Evolutionary conservation across 2,329 filamentous ascomycete species (phyloP), one percentile per base, ranked within the genome.

Genomic region (Colletotrichum orchidophilum): DNA sequence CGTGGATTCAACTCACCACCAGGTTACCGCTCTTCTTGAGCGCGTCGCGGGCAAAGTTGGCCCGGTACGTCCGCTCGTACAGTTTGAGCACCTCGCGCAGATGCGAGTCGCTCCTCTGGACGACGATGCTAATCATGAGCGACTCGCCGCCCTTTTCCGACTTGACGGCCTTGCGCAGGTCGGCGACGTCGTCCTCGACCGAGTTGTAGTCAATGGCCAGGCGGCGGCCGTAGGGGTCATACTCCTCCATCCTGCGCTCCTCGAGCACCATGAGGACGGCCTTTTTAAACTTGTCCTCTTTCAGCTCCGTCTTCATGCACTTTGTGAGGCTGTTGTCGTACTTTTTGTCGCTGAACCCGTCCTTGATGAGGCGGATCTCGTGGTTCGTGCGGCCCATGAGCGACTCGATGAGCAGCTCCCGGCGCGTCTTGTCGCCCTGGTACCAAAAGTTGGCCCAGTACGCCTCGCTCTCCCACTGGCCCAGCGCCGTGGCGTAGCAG

Each of bases 401-500:
- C 6, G 92, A 90, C 82, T 99, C 96, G 76, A 98, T 98, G 63
- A 99, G 88, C 42, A 99, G 87, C 81, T 98, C 96, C 6, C 95
- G 90, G 3, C 94, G 89, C 8, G 92, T 94, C 76, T 92, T 93
- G 80, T 96, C 93, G 46, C 92, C 92, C 79, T 98, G 96, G 83
- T 98, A 98, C 92, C 95, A 98, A 81, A 94, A 97, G 80, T 98
- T 98, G 71, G 96, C 95, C 95, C 96, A 99, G 86, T 97, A 97
- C 0, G 94, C 94, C 81, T 99, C 96, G 75, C 91, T 92, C 83
- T 98, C 96, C 92, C 95, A 98, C 63, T 89, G 88, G 11, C 96
- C 96, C 0, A 98, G 88, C 0, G 96, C 95, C 2, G 94, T 95
- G 3, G 95, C 91, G 80, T 98, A 98, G 77, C 93, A 95, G 7